Conservation (phyloP, 352 stramenopile species). For the Globisporangium nodosum region DNA sequence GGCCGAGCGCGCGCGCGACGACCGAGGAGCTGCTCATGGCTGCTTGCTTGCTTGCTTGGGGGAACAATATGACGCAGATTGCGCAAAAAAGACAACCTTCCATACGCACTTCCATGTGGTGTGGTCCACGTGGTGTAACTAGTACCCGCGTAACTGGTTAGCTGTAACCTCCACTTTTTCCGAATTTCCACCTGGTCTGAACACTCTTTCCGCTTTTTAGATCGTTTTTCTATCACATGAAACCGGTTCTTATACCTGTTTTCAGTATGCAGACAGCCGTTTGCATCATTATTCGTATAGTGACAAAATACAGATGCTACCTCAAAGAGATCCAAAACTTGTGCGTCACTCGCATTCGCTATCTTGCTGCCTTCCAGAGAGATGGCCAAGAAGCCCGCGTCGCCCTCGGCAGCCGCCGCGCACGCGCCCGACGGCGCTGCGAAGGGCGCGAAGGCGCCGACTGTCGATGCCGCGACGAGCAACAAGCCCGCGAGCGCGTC, state of each 20-base stretch:
- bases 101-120: too few species aligned
- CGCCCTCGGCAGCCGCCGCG: not conserved
- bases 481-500: not conserved
- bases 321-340: not conserved
- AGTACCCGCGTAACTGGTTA: too few species aligned
- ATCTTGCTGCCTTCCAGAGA: too few species aligned
- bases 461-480: not conserved
- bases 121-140: too few species aligned
- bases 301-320: not conserved
- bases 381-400: constrained; percentile 3
- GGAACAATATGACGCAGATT: too few species aligned
- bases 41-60: not conserved
- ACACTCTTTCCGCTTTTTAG: not conserved
- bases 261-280: not conserved
- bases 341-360: not conserved
- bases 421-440: too few species aligned
- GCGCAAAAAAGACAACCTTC: too few species aligned
- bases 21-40: not conserved
- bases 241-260: not conserved
- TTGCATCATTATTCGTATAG: not conserved
- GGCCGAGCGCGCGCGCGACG: not conserved
- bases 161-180: too few species aligned
- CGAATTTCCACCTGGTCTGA: too few species aligned
- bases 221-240: not conserved
- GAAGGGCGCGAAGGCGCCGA: not conserved